These are phyloP conservation scores for Phoma herbarum DNA, from an alignment of 2,329 filamentous ascomycete species.

Conservation along the genomic window DNA sequence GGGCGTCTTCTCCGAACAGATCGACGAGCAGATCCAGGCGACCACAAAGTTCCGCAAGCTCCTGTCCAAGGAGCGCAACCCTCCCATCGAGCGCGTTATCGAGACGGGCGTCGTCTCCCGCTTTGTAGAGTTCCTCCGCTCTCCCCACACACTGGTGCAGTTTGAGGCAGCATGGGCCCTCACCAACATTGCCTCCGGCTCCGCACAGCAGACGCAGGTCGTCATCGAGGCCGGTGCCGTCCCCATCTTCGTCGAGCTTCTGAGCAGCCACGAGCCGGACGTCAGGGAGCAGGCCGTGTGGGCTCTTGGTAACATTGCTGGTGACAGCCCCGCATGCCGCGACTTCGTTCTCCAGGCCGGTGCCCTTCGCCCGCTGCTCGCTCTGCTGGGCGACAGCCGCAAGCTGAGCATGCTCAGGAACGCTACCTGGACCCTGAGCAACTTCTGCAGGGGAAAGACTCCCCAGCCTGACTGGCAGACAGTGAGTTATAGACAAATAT, in stretches of 20 bases:
- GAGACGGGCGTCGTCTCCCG: conserved; percentile 97
- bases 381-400: conserved; percentile 92
- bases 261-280: conserved; percentile 95
- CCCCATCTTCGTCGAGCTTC: conserved; percentile 96
- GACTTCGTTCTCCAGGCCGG: conserved; percentile 94
- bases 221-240: conserved; percentile 98
- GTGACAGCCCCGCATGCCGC: conserved; percentile 95
- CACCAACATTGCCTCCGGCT: conserved; percentile 98
- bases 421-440: conserved; percentile 98
- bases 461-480: conserved; percentile 98
- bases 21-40: conserved; percentile 95
- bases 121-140: conserved; percentile 98
- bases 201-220: conserved; percentile 95
- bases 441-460: conserved; percentile 99
- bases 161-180: conserved; percentile 99
- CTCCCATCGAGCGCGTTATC: conserved; percentile 98
- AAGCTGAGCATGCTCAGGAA: conserved; percentile 99
- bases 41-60: conserved; percentile 99
- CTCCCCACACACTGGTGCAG: conserved; percentile 96
- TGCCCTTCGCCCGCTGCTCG: conserved; percentile 88
- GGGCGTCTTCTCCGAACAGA: conserved; percentile 98
- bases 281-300: conserved; percentile 98
- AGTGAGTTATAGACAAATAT: conserved; percentile 63
- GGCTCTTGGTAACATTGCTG: conserved; percentile 98
- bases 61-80: conserved; percentile 97